These are phyloP conservation scores for Cymbidium sinense DNA, from an alignment of 106 monocot species.

Conservation along the genomic window DNA sequence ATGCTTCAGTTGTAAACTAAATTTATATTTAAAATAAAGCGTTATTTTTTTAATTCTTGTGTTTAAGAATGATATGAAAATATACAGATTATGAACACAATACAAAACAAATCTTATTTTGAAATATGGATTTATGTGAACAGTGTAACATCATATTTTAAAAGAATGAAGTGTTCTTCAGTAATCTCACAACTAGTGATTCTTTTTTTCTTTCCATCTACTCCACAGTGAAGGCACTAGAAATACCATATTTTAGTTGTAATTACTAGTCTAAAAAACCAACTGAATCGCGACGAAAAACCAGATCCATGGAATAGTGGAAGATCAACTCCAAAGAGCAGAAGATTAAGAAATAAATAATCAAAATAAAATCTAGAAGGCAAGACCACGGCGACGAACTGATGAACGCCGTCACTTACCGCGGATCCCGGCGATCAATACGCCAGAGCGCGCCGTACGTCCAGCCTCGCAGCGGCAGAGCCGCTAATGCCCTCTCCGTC, in stretches of 20 bases:
- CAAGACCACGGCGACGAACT: not conserved
- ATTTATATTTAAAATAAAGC: no score
- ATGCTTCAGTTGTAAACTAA: no score
- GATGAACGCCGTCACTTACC: slow-evolving; percentile 1
- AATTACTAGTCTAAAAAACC: not conserved
- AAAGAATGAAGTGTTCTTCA: not conserved
- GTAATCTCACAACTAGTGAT: not conserved
- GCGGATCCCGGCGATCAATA: slow-evolving; percentile 1
- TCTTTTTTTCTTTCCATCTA: not conserved
- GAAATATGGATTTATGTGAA: not conserved
- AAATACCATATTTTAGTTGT: not conserved
- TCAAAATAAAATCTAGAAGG: not conserved
- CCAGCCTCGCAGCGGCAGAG: slow-evolving; percentile 7
- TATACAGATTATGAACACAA: no score
- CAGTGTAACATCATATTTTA: not conserved
- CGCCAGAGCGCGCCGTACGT: slow-evolving; percentile 2
- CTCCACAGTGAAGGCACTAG: not conserved
- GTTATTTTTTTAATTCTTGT: no score
- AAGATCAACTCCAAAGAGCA: not conserved
- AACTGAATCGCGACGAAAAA: not conserved
- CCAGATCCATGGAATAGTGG: not conserved
- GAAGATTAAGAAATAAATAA: no score
- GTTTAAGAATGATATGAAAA: not conserved
- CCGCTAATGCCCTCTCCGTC: not conserved
- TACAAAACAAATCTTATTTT: no score